Evolutionary conservation across 257 asterid genomes (phyloP).

Genomic region (Solanum pinnatisectum): DNA sequence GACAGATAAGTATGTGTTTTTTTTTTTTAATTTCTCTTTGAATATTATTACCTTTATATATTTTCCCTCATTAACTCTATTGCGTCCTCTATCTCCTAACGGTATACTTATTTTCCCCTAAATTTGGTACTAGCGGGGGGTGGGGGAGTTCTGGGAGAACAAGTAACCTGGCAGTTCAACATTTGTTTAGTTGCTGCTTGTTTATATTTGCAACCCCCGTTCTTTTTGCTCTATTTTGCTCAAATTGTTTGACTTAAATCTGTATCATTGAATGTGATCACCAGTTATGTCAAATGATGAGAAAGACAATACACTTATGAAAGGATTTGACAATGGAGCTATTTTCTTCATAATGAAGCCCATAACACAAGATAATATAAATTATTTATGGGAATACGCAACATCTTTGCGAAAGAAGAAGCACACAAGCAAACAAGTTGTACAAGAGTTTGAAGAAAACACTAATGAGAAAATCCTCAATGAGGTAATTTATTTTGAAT

Average conservation of each 20-base stretch:
- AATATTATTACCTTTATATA: too few relatives aligned
- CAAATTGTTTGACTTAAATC: not conserved
- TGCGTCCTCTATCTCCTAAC: too few relatives aligned
- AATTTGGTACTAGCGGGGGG: too few relatives aligned
- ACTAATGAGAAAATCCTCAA: not conserved
- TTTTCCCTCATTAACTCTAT: too few relatives aligned
- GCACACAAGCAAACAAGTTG: not conserved
- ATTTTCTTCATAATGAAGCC: conserved; percentile 38
- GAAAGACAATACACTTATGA: conserved; percentile 6
- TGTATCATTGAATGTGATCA: not conserved
- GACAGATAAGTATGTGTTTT: too few relatives aligned
- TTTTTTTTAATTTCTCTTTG: too few relatives aligned
- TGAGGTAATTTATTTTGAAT: not conserved
- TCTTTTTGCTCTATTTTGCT: not conserved
- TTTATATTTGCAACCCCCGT: too few relatives aligned
- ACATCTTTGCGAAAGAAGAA: conserved; percentile 4
- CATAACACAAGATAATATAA: conserved; percentile 21
- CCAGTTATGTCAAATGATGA: conserved; percentile 56
- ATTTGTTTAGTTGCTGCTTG: too few relatives aligned
- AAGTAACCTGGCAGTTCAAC: too few relatives aligned
- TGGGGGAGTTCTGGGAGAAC: too few relatives aligned
- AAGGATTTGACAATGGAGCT: conserved; percentile 34
- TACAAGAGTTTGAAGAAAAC: not conserved
- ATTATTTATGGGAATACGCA: conserved; percentile 44
- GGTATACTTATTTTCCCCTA: too few relatives aligned